These are phyloP conservation scores for Ettlia oleoabundans DNA, from an alignment of 139 green algal genomes.

Conservation along the genomic window DNA sequence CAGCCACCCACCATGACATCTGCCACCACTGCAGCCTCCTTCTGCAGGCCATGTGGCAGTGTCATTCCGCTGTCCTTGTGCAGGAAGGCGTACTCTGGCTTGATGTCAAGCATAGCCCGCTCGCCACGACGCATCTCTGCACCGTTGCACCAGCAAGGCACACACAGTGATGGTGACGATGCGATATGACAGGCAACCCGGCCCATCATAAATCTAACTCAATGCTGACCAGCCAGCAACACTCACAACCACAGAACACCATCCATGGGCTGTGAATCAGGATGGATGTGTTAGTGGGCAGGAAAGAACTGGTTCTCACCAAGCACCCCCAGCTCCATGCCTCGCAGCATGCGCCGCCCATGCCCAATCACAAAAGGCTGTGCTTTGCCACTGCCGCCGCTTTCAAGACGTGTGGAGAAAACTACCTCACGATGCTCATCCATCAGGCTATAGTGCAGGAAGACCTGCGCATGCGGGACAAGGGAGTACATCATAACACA, in stretches of 20 bases:
- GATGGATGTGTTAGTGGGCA: no score
- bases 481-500: no score
- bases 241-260: not conserved
- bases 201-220: no score
- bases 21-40: constrained; percentile 51
- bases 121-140: constrained; percentile 66
- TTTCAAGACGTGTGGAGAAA: constrained; percentile 56
- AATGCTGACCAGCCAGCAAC: no score
- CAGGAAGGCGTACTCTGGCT: constrained; percentile 71
- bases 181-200: no score
- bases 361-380: constrained; percentile 72
- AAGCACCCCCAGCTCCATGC: constrained; percentile 78
- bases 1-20: constrained; percentile 64
- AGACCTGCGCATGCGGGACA: no score
- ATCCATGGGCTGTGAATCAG: no score
- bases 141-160: not conserved
- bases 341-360: constrained; percentile 61
- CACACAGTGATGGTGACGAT: no score
- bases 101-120: constrained; percentile 61
- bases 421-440: constrained; percentile 52
- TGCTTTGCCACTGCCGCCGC: constrained; percentile 70
- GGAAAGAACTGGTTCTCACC: constrained; percentile 50
- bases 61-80: constrained; percentile 68
- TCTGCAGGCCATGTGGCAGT: constrained; percentile 48
- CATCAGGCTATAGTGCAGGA: constrained; percentile 40